Conservation (phyloP, 441 rosid genomes). For the Populus trichocarpa region DNA sequence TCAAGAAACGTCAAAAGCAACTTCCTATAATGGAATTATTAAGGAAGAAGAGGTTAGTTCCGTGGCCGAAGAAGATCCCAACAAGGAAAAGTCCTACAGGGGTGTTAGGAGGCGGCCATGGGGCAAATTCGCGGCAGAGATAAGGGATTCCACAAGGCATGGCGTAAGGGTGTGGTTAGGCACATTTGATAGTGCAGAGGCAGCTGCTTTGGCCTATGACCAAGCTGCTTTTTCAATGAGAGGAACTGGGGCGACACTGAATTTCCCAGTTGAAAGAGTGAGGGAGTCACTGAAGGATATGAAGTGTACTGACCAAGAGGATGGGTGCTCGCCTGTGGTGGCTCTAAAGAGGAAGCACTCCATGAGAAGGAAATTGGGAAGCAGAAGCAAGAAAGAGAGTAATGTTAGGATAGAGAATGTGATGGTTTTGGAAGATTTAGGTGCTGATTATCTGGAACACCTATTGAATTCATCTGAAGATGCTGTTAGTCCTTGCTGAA, state of each 20-base stretch:
- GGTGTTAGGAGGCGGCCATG: slow-evolving; percentile 77
- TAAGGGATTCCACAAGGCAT: slow-evolving; percentile 58
- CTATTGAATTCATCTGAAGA: slow-evolving; percentile 44
- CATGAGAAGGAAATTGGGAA: no score
- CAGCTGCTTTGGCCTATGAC: slow-evolving; percentile 62
- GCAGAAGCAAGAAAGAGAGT: no score
- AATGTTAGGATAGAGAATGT: no score
- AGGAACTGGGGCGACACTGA: no score
- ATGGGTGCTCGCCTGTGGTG: no score
- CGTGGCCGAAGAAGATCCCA: slow-evolving; percentile 21
- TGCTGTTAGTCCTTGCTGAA: not conserved
- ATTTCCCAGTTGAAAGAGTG: no score
- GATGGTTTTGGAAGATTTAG: slow-evolving; percentile 55
- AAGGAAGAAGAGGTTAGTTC: slow-evolving; percentile 60
- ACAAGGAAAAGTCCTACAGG: slow-evolving; percentile 44
- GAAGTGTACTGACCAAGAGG: no score
- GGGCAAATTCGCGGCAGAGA: slow-evolving; percentile 83
- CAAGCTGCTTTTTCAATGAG: no score
- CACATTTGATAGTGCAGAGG: slow-evolving; percentile 73
- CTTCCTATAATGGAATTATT: not conserved
- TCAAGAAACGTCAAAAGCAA: no score
- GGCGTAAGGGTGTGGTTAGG: slow-evolving; percentile 45
- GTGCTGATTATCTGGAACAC: slow-evolving; percentile 57
- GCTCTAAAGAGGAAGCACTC: no score
- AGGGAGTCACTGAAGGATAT: no score